Conservation (phyloP, 164 flowering plant species). For the Vitis amurensis region DNA sequence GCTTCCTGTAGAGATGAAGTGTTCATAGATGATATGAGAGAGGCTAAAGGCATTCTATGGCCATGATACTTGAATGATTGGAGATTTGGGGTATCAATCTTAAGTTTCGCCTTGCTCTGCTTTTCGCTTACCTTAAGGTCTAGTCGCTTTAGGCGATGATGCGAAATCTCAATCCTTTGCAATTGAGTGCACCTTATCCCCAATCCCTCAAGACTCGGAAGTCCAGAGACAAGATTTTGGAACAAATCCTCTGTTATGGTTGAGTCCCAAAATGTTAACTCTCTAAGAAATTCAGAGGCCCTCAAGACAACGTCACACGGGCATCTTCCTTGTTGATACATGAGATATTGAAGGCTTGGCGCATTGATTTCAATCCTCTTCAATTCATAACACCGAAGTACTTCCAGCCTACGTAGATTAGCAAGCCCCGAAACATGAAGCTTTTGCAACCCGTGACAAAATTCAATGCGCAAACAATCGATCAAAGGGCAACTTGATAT, state of each 20-base stretch:
- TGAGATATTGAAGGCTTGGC: slow-evolving; percentile 25
- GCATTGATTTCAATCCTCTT: slow-evolving; percentile 14
- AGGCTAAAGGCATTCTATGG: slow-evolving; percentile 17
- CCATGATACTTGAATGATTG: slow-evolving; percentile 28
- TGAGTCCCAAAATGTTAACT: slow-evolving; percentile 15
- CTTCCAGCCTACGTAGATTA: slow-evolving; percentile 25
- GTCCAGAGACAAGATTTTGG: slow-evolving; percentile 10
- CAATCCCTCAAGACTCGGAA: slow-evolving; percentile 30
- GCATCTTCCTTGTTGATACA: slow-evolving; percentile 13
- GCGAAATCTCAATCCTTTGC: neutral
- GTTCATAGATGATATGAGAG: slow-evolving; percentile 1
- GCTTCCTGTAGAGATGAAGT: slow-evolving; percentile 19
- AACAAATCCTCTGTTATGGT: slow-evolving; percentile 17
- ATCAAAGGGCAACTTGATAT: slow-evolving; percentile 27
- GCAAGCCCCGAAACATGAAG: slow-evolving; percentile 15
- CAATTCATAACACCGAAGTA: slow-evolving; percentile 16
- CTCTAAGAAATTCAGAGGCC: slow-evolving; percentile 13
- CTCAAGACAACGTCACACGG: slow-evolving; percentile 17
- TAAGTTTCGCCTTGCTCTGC: neutral
- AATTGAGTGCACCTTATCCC: slow-evolving; percentile 17
- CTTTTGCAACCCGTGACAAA: slow-evolving; percentile 15
- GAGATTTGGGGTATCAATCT: slow-evolving; percentile 26
- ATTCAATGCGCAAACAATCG: slow-evolving; percentile 28
- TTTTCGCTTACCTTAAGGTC: slow-evolving; percentile 15
- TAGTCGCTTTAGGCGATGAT: slow-evolving; percentile 19